These are phyloP conservation scores for Mrakia gelida DNA, from an alignment of 768 basidiomycete genomes.

Conservation along the genomic window DNA sequence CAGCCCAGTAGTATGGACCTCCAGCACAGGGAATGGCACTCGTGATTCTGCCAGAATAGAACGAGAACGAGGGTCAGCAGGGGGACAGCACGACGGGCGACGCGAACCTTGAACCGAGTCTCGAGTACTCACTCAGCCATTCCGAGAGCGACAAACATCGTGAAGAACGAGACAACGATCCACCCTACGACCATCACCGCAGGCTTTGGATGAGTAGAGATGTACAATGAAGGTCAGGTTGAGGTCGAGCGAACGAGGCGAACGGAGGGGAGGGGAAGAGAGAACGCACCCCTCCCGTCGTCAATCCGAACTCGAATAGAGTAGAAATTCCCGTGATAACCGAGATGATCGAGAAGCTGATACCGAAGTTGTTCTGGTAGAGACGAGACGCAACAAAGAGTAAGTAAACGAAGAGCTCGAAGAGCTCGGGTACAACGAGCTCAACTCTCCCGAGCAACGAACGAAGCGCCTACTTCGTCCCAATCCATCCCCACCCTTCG, in stretches of 20 bases:
- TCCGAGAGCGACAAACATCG: slow-evolving; percentile 64
- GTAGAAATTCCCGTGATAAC: slow-evolving; percentile 6
- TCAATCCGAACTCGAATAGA: slow-evolving; percentile 42
- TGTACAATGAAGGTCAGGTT: neutral
- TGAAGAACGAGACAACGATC: slow-evolving; percentile 50
- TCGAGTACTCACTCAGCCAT: slow-evolving; percentile 55
- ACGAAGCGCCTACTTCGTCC: neutral
- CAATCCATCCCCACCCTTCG: neutral
- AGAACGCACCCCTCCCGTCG: slow-evolving; percentile 57
- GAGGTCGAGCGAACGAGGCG: no score
- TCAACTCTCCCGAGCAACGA: neutral
- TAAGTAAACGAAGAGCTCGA: neutral
- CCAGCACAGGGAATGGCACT: slow-evolving; percentile 48
- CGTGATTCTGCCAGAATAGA: neutral
- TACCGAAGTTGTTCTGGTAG: slow-evolving; percentile 34
- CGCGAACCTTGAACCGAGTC: no score
- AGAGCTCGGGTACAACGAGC: neutral
- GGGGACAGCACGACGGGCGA: no score
- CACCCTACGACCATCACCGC: slow-evolving; percentile 57
- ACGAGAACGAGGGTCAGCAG: no score
- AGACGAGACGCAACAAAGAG: no score
- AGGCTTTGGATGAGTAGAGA: slow-evolving; percentile 41
- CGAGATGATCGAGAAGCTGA: slow-evolving; percentile 69
- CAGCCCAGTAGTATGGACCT: slow-evolving; percentile 78
- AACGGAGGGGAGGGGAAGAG: no score